A percentile compares a stretch with the other conserved stretches of the same genome.
Conservation (phyloP, 306 rosid species). For the Vigna hirtella region DNA sequence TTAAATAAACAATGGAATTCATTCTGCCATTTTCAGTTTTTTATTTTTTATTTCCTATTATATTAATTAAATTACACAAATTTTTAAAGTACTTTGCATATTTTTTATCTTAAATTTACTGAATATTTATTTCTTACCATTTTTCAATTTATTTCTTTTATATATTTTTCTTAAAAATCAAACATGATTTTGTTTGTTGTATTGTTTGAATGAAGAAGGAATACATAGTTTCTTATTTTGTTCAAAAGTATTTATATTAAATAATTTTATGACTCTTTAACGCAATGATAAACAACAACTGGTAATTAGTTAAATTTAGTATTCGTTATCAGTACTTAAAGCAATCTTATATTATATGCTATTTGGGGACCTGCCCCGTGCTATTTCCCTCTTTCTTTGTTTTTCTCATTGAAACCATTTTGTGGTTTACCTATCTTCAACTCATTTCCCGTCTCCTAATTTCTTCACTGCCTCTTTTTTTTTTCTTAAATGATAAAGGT, state of each 20-base stretch:
- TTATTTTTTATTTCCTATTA: too few species aligned
- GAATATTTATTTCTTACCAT: too few species aligned
- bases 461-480: neutral
- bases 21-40: too few species aligned
- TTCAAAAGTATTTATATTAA: neutral
- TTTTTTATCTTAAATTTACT: too few species aligned
- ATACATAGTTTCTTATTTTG: neutral
- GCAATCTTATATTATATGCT: neutral
- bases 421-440: neutral
- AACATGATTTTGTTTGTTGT: neutral
- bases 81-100: too few species aligned
- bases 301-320: neutral
- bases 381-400: neutral
- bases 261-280: neutral
- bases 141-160: too few species aligned
- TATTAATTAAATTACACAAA: too few species aligned
- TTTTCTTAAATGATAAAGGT: neutral
- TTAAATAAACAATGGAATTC: too few species aligned
- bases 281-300: neutral
- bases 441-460: neutral
- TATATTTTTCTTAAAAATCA: too few species aligned
- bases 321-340: neutral
- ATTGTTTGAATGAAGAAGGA: neutral
- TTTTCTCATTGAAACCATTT: neutral
- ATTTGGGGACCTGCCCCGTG: neutral